phyloP scores from a whole-genome alignment of 1,139 yeast genomes.

The Protomyces inundatus region DNA sequence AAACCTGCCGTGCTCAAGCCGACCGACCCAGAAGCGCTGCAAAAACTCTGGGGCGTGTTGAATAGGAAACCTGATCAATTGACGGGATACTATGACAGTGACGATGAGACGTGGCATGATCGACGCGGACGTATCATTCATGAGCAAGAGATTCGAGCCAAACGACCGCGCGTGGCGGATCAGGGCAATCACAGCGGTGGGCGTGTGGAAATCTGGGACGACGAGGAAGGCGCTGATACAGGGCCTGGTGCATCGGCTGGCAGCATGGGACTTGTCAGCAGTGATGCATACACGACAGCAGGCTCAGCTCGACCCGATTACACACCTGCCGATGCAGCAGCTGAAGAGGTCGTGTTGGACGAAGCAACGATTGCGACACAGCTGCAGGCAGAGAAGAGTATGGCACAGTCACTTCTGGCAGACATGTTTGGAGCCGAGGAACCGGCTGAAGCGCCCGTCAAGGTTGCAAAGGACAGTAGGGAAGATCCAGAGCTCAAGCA shows the following conservation, averaged over 20 bases:
- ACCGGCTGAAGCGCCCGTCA: neutral
- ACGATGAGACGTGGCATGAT: constrained; percentile 22
- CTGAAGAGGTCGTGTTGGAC: neutral
- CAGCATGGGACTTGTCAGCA: neutral
- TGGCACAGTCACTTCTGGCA: constrained; percentile 10
- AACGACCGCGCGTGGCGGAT: constrained; percentile 2
- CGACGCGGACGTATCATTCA: constrained; percentile 16
- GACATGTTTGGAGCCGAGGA: constrained; percentile 15
- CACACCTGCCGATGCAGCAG: neutral
- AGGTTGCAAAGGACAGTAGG: constrained; percentile 31
- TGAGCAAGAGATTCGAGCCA: constrained; percentile 7
- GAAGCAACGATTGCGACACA: constrained; percentile 2
- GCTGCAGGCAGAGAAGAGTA: neutral
- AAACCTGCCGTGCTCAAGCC: neutral
- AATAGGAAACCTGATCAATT: constrained; percentile 3
- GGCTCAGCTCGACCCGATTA: constrained; percentile 18
- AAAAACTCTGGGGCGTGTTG: constrained; percentile 13
- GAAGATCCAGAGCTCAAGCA: constrained; percentile 41
- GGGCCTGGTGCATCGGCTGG: neutral
- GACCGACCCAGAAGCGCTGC: constrained; percentile 6
- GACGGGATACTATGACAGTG: constrained; percentile 18
- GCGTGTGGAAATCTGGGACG: constrained; percentile 18
- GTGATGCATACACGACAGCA: constrained; percentile 5
- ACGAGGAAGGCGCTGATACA: neutral
- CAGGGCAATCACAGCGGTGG: neutral